phyloP scores from a whole-genome alignment of 2,329 filamentous ascomycete genomes.

The Aspergillus ibericus region DNA sequence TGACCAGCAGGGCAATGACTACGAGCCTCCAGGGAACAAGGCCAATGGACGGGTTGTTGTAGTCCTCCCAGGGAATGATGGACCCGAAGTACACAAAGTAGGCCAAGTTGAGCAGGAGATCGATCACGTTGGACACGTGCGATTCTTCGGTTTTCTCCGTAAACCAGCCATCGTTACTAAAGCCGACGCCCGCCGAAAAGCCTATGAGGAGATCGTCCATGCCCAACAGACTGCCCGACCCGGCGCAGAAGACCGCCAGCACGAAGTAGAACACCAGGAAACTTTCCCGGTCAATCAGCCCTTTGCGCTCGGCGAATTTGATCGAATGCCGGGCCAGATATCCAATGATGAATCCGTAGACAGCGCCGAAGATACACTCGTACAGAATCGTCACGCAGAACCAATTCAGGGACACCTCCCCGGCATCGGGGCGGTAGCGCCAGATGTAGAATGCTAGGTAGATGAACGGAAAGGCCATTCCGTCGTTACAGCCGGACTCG shows the following conservation, averaged over 20 bases:
- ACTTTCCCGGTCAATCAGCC: conserved; percentile 91
- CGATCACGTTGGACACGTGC: conserved; percentile 98
- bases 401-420: conserved; percentile 77
- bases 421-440: conserved; percentile 69
- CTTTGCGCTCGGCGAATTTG: conserved; percentile 77
- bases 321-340: conserved; percentile 91
- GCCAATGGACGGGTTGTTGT: conserved; percentile 72
- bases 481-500: conserved; percentile 98
- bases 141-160: conserved; percentile 97
- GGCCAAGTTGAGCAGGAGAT: conserved; percentile 90
- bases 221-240: conserved; percentile 85
- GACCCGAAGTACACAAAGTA: conserved; percentile 98
- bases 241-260: conserved; percentile 90
- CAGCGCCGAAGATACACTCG: conserved; percentile 88
- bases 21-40: conserved; percentile 84
- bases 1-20: conserved; percentile 89
- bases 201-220: conserved; percentile 93
- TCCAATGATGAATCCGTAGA: conserved; percentile 84
- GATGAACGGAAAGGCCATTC: conserved; percentile 98
- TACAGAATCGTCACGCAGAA: conserved; percentile 88
- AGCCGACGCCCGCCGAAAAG: conserved; percentile 94
- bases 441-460: conserved; percentile 91
- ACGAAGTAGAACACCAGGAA: conserved; percentile 99
- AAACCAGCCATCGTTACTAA: conserved; percentile 99
- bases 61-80: conserved; percentile 94